Evolutionary conservation across 2,329 filamentous ascomycete genomes (phyloP), one percentile per base, ranked within the genome.

Genomic region (Leptosphaerulina australis): DNA sequence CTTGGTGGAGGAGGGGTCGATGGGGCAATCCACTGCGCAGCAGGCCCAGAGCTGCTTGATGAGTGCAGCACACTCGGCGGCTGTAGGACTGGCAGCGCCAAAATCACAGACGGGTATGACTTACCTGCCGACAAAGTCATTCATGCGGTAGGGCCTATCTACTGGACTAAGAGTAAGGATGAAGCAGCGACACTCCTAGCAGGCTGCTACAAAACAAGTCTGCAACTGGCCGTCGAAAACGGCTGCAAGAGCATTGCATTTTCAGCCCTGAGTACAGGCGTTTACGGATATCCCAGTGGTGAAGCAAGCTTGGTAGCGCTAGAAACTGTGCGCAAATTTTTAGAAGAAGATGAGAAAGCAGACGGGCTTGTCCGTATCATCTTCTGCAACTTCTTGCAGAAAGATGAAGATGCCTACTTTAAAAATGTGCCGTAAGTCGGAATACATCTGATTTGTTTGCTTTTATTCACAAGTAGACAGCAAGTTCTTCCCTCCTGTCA

Each of bases 91-190:
- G 93, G 94, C 40, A 78, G 82, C 20, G 89, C 91, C 20, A 93
- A 93, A 70, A 91, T 96, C 65, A 97, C 94, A 0, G 71, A 76
- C 26, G 93, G 85, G 7, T 91, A 94, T 72, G 65, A 83, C 0
- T 77, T 97, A 18, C 91, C 91, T 0, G 88, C 86, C 64, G 81
- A 83, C 50, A 86, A 88, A 58, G 83, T 97, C 60, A 95, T 97
- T 46, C 94, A 97, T 72, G 85, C 94, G 14, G 93, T 97, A 3
- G 94, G 94, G 0, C 94, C 94, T 0, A 74, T 95, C 22, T 97
- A 92, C 72, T 60, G 76, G 43, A 60, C 62, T 0, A 68, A 77
- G 14, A 66, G 68, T 10, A 61, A 76, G 15, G 71, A 71, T 9
- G 68, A 64, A 14, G 69, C 74, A 22, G 66, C 72, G 11, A 63